Percentiles rank a stretch among this genome's conserved stretches.
These are phyloP conservation scores for Taiozyma sp. DNA, from an alignment of 1,139 yeast species.

Conservation along the genomic window DNA sequence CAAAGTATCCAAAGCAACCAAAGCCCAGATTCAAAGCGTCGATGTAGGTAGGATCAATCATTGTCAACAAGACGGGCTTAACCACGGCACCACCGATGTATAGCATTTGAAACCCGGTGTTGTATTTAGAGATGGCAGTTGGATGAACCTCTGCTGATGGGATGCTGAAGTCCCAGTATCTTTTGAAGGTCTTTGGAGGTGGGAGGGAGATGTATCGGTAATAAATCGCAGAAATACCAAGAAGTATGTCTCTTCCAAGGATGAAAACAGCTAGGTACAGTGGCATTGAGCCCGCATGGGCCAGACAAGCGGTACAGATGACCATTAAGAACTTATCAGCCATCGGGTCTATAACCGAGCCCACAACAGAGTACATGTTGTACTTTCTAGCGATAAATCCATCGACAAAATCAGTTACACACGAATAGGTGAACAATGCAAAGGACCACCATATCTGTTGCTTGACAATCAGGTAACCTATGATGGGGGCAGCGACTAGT, in stretches of 20 bases:
- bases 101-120: conserved; percentile 89
- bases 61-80: conserved; percentile 47
- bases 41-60: conserved; percentile 14
- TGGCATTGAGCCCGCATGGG: conserved; percentile 66
- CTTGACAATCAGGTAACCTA: conserved; percentile 70
- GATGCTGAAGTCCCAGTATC: conserved; percentile 72
- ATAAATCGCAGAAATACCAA: conserved; percentile 71
- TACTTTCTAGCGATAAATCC: conserved; percentile 83
- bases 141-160: conserved; percentile 91
- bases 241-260: conserved; percentile 75
- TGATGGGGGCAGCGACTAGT: conserved; percentile 70
- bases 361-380: conserved; percentile 75
- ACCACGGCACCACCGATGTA: conserved; percentile 75
- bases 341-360: conserved; percentile 89
- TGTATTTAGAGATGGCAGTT: conserved; percentile 77
- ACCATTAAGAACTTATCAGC: conserved; percentile 94
- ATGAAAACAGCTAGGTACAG: conserved; percentile 64
- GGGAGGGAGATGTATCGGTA: conserved; percentile 73
- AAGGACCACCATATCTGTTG: conserved; percentile 61
- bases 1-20: conserved; percentile 46
- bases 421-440: conserved; percentile 72
- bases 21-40: conserved; percentile 18
- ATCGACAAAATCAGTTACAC: conserved; percentile 86
- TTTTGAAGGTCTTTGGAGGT: conserved; percentile 61
- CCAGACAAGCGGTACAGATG: conserved; percentile 71